Evolutionary conservation across 352 stramenopile genomes (phyloP).

Genomic region (Phytophthora tubulina): DNA sequence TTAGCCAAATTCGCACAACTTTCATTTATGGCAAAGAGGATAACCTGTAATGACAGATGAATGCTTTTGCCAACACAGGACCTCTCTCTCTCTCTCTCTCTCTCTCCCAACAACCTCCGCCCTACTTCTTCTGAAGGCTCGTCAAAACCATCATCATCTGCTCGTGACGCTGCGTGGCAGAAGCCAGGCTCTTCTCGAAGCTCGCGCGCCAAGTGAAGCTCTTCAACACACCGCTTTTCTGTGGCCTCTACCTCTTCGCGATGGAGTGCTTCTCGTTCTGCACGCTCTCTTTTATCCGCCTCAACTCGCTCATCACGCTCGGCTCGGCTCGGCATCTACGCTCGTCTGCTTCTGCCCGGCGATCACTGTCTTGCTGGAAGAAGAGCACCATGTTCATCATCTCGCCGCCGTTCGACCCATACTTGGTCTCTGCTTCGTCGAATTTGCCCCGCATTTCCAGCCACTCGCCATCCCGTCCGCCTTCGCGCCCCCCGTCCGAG

Average conservation of each 20-base stretch:
- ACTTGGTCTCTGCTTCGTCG: not conserved
- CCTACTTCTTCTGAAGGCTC: not conserved
- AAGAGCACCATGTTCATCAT: slow-evolving; percentile 14
- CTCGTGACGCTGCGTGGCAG: slow-evolving; percentile 5
- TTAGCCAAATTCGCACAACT: too few relatives aligned
- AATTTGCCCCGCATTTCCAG: not conserved
- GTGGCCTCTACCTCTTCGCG: not conserved
- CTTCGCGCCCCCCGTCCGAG: not conserved
- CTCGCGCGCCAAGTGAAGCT: not conserved
- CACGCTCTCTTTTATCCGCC: not conserved
- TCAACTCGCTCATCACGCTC: slow-evolving; percentile 1
- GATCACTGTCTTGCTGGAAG: slow-evolving; percentile 14
- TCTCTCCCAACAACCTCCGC: too few relatives aligned
- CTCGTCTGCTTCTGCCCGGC: slow-evolving; percentile 5
- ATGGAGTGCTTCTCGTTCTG: not conserved
- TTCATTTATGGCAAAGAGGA: too few relatives aligned
- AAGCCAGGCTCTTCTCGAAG: slow-evolving; percentile 1
- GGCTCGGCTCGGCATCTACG: not conserved
- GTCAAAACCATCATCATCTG: slow-evolving; percentile 14
- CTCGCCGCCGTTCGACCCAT: not conserved
- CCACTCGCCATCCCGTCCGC: not conserved
- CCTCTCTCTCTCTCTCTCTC: too few relatives aligned
- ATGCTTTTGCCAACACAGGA: too few relatives aligned
- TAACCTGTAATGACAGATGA: too few relatives aligned
- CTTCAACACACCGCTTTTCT: not conserved